These are phyloP conservation scores for Cytospora leucostoma DNA, from an alignment of 2,329 filamentous ascomycete genomes.

Conservation along the genomic window DNA sequence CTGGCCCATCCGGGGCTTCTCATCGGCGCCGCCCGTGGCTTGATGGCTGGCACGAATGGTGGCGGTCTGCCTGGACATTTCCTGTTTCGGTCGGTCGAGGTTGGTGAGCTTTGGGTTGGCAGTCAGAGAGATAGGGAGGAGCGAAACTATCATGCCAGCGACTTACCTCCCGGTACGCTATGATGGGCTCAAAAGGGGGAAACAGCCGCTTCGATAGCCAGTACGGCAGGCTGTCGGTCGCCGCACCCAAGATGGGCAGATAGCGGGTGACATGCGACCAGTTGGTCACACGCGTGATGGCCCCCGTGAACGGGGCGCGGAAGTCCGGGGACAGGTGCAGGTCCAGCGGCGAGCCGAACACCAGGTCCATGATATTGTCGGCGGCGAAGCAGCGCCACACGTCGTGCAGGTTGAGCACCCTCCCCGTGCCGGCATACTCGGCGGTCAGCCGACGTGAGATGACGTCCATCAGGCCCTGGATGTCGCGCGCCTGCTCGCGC, in stretches of 20 bases:
- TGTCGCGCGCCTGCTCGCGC: conserved; percentile 4
- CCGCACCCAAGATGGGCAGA: neutral
- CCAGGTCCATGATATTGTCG: conserved; percentile 2
- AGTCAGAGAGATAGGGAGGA: too few relatives aligned
- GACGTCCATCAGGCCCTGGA: conserved; percentile 20
- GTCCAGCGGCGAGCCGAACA: neutral
- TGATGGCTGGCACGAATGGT: too few relatives aligned
- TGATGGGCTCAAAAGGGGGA: neutral
- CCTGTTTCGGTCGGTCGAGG: too few relatives aligned
- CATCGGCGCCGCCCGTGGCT: too few relatives aligned
- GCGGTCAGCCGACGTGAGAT: conserved; percentile 4
- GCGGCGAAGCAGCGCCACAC: conserved; percentile 1
- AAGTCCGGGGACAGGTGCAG: neutral
- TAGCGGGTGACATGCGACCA: neutral
- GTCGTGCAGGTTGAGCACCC: conserved; percentile 19
- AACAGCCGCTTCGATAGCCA: neutral
- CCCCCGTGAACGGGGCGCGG: neutral
- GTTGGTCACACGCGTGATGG: neutral
- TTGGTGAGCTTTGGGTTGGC: too few relatives aligned
- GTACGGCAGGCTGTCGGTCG: neutral
- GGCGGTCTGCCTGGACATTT: too few relatives aligned
- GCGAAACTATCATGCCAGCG: too few relatives aligned
- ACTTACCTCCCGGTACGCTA: neutral
- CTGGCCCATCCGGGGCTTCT: too few relatives aligned
- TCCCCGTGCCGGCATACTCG: conserved; percentile 25